Evolutionary conservation across 768 basidiomycete species (phyloP), one percentile per base, ranked within the genome.

Genomic region (Clitopilus hobsonii): DNA sequence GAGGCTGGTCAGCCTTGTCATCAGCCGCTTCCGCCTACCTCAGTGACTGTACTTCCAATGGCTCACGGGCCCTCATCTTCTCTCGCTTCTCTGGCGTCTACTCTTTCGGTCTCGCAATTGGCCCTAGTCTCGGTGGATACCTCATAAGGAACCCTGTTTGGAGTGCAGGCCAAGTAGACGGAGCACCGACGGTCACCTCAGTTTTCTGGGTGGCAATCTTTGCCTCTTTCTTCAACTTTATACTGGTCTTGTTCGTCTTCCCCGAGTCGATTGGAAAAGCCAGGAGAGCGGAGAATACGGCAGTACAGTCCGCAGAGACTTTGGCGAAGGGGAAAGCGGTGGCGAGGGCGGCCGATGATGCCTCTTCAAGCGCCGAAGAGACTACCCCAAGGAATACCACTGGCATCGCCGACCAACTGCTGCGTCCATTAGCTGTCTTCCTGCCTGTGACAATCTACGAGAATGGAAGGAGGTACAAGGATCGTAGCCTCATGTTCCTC

Each of bases 31-130:
- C 87, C 13, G 89, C 94, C 3, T 93, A 92, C 62, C 74, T 93
- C 51, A 86, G 87, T 29, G 91, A 94, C 62, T 91, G 89, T 64
- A 93, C 91, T 2, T 88, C 88, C n/a, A 76, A 83, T 41, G 91
- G 90, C 38, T 91, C 91, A 7, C 83, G 90, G 38, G 81, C 91
- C 1, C 77, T 82, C 36, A 82, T 86, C 24, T 86, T 86, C 68
- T 83, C 84, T n/a, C 77, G 85, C 14, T 86, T 94, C 67, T 76
- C 81, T 6, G 94, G 94, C 2, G 81, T 91, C 6, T 78, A 87
- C 56, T 91, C 84, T 69, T 62, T 88, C 25, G 94, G 94, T 26
- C 78, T 91, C 61, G 81, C 86, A 3, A 61, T 88, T 5, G 94
- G 94, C 0, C 94, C 94, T 0, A 74, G 78, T 25, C 69, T 96